phyloP scores from a whole-genome alignment of 768 basidiomycete genomes.

The Lactifluus pinguis region DNA sequence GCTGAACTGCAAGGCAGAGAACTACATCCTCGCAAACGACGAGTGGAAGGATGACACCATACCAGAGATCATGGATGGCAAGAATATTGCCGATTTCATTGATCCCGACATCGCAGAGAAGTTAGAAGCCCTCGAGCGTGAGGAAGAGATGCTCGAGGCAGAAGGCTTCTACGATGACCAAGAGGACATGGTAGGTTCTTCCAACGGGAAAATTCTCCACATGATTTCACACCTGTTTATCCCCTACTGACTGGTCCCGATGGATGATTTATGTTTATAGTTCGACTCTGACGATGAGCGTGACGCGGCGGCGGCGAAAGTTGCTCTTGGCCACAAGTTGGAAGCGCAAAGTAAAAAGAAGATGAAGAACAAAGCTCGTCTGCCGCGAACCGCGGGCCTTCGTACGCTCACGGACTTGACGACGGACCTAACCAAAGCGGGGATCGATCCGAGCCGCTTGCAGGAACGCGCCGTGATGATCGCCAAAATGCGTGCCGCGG shows the following conservation, averaged over 20 bases:
- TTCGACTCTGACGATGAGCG: conserved; percentile 63
- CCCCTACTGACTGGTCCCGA: background rate
- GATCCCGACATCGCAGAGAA: conserved; percentile 96
- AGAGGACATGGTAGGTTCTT: conserved; percentile 61
- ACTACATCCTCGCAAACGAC: conserved; percentile 80
- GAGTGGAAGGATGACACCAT: conserved; percentile 95
- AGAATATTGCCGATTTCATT: conserved; percentile 98
- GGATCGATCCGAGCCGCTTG: conserved; percentile 80
- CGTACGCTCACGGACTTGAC: conserved; percentile 68
- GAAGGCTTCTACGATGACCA: conserved; percentile 95
- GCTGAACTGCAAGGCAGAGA: conserved; percentile 42
- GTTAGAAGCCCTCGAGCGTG: conserved; percentile 92
- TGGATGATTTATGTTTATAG: conserved; percentile 19
- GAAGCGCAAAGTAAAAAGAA: conserved; percentile 77
- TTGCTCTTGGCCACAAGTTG: conserved; percentile 57
- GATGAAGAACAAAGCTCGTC: conserved; percentile 73
- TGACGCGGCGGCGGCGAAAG: conserved; percentile 54
- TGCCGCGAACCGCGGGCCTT: conserved; percentile 67
- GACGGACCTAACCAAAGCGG: conserved; percentile 73
- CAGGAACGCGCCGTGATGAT: conserved; percentile 82
- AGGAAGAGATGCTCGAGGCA: conserved; percentile 88
- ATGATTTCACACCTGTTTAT: background rate
- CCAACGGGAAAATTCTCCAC: background rate
- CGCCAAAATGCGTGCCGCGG: conserved; percentile 60
- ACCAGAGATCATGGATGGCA: conserved; percentile 99